A percentile compares a stretch with the other conserved stretches of the same genome.
Conservation (phyloP, 2,329 filamentous ascomycete genomes). For the Penicillium glabrum region DNA sequence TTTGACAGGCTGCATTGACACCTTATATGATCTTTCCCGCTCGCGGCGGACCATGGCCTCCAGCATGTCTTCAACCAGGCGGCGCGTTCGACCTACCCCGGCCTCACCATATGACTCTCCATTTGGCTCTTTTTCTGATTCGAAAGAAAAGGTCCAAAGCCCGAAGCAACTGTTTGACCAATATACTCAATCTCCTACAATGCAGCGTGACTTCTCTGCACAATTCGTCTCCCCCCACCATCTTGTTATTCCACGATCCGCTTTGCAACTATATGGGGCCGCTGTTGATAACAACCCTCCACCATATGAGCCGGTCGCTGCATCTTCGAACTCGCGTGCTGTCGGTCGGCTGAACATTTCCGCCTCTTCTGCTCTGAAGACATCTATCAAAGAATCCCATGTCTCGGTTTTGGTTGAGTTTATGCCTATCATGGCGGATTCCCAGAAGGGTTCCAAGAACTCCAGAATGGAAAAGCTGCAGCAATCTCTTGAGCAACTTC, state of each 20-base stretch:
- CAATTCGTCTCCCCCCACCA: constrained; percentile 27
- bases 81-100: constrained; percentile 22
- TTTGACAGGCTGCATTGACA: constrained; percentile 63
- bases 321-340: constrained; percentile 42
- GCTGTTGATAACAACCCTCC: constrained; percentile 43
- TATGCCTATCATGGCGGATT: constrained; percentile 41
- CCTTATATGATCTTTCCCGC: constrained; percentile 62
- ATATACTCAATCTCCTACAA: constrained; percentile 26
- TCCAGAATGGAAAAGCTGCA: constrained; percentile 37
- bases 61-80: constrained; percentile 36
- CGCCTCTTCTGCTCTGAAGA: constrained; percentile 32
- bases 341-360: constrained; percentile 42
- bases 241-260: constrained; percentile 41
- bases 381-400: constrained; percentile 33
- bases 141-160: constrained; percentile 25
- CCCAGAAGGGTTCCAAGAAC: constrained; percentile 24
- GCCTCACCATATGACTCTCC: constrained; percentile 31
- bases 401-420: constrained; percentile 45
- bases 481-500: constrained; percentile 39
- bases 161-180: constrained; percentile 24
- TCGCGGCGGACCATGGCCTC: constrained; percentile 51
- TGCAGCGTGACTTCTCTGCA: constrained; percentile 22
- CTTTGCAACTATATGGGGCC: constrained; percentile 39
- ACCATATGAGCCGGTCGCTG: constrained; percentile 44
- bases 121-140: constrained; percentile 39